Conservation (phyloP, 2,329 filamentous ascomycete genomes). For the Diaporthe sp. region DNA sequence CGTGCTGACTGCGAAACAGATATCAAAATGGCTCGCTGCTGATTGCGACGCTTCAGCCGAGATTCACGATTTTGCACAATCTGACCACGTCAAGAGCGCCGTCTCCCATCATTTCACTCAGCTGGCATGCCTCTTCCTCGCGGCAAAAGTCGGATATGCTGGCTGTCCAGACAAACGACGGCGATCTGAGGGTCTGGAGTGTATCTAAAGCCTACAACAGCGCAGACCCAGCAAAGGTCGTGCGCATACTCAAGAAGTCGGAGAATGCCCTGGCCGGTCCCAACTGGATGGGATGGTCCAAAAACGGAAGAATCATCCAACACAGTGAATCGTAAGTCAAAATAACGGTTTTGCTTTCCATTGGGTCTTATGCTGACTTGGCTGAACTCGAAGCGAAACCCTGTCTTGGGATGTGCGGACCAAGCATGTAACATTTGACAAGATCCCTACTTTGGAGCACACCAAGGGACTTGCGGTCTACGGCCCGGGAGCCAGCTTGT, state of each 20-base stretch:
- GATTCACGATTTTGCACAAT: slow-evolving; percentile 95
- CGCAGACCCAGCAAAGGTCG: slow-evolving; percentile 86
- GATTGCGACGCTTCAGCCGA: slow-evolving; percentile 88
- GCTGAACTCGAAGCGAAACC: slow-evolving; percentile 76
- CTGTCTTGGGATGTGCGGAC: slow-evolving; percentile 97
- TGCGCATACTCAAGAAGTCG: slow-evolving; percentile 85
- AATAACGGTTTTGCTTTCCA: background rate
- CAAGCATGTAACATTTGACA: slow-evolving; percentile 94
- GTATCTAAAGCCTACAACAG: slow-evolving; percentile 83
- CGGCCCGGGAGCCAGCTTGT: slow-evolving; percentile 90
- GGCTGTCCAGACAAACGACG: slow-evolving; percentile 90
- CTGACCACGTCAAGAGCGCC: slow-evolving; percentile 86
- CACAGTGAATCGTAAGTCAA: slow-evolving; percentile 86
- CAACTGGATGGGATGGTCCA: slow-evolving; percentile 99
- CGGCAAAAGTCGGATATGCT: slow-evolving; percentile 99
- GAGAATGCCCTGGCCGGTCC: slow-evolving; percentile 81
- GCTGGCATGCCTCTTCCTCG: slow-evolving; percentile 97
- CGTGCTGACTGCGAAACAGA: slow-evolving; percentile 60
- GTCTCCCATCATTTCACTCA: slow-evolving; percentile 87
- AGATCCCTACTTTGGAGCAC: slow-evolving; percentile 86
- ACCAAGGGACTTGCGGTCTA: slow-evolving; percentile 88
- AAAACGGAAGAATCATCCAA: slow-evolving; percentile 96
- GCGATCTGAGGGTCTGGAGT: slow-evolving; percentile 96
- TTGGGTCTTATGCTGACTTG: slow-evolving; percentile 48
- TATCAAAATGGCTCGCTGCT: slow-evolving; percentile 96